A percentile compares a stretch with the other conserved stretches of the same genome.
Evolutionary conservation across 345 rosid genomes (phyloP).

Genomic region (Euphorbia lathyris): DNA sequence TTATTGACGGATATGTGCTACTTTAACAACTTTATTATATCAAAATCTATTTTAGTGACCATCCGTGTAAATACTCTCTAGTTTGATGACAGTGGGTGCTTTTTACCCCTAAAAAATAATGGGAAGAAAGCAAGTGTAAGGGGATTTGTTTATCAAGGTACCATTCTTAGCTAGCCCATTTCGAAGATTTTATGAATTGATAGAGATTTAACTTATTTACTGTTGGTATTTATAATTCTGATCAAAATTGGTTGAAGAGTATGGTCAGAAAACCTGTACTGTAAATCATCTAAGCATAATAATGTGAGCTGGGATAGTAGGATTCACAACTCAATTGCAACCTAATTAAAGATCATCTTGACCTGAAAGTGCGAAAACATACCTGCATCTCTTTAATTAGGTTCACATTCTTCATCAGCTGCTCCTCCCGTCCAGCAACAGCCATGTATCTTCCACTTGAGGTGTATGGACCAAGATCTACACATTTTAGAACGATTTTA

Average conservation of each 20-base stretch:
- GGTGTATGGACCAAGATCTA: slow-evolving; percentile 95
- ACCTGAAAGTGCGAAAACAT: slow-evolving; percentile 12
- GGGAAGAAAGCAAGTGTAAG: no score
- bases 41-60: no score
- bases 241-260: not conserved
- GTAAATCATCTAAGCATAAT: not conserved
- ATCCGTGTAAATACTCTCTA: no score
- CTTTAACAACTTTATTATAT: no score
- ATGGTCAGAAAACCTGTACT: not conserved
- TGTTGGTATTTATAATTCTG: not conserved
- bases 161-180: no score
- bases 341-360: slow-evolving; percentile 2
- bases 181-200: no score
- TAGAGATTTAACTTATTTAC: no score
- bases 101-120: no score
- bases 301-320: not conserved
- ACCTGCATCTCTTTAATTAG: slow-evolving; percentile 84
- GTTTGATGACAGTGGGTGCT: no score
- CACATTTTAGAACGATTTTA: slow-evolving; percentile 24
- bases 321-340: not conserved
- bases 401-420: slow-evolving; percentile 59
- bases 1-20: no score
- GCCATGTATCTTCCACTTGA: slow-evolving; percentile 88
- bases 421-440: slow-evolving; percentile 91
- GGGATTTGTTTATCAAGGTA: no score